Percentiles rank a stretch among this genome's conserved stretches.
Conservation (phyloP, 345 rosid species). For the Eucalyptus lansdowneana region DNA sequence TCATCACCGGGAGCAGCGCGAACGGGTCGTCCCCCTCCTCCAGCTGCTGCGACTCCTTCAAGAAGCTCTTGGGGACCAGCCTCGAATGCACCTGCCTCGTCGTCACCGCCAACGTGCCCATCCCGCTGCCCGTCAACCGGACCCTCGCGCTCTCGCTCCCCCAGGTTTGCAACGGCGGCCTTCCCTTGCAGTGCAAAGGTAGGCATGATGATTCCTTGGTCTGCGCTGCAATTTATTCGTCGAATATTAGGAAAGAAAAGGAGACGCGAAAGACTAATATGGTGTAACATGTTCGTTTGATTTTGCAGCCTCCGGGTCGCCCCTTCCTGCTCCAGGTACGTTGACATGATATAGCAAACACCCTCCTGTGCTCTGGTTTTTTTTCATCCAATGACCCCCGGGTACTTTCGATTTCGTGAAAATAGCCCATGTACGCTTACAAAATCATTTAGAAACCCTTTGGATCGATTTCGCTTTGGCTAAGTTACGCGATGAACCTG, state of each 20-base stretch:
- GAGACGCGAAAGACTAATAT: neutral
- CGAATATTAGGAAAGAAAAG: neutral
- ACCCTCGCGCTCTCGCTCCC: constrained; percentile 64
- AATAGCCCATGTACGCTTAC: neutral
- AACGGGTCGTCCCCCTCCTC: constrained; percentile 47
- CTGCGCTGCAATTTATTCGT: neutral
- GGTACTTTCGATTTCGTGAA: neutral
- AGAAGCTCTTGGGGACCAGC: constrained; percentile 29
- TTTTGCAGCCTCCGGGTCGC: constrained; percentile 64
- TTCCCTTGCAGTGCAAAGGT: constrained; percentile 78
- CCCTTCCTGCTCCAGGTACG: constrained; percentile 83
- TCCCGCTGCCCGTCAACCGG: constrained; percentile 52
- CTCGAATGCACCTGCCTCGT: constrained; percentile 65
- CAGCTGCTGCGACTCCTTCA: constrained; percentile 55
- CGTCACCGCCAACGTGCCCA: constrained; percentile 60
- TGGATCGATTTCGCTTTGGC: neutral
- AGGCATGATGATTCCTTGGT: neutral
- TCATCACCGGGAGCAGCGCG: constrained; percentile 58
- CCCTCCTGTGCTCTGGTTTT: neutral
- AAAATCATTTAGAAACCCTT: neutral
- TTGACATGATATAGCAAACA: neutral
- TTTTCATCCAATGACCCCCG: neutral
- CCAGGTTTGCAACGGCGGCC: constrained; percentile 46
- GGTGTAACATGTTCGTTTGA: neutral
- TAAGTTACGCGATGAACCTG: neutral